Conservation (phyloP, 768 basidiomycete genomes). For the Calocybe indica region DNA sequence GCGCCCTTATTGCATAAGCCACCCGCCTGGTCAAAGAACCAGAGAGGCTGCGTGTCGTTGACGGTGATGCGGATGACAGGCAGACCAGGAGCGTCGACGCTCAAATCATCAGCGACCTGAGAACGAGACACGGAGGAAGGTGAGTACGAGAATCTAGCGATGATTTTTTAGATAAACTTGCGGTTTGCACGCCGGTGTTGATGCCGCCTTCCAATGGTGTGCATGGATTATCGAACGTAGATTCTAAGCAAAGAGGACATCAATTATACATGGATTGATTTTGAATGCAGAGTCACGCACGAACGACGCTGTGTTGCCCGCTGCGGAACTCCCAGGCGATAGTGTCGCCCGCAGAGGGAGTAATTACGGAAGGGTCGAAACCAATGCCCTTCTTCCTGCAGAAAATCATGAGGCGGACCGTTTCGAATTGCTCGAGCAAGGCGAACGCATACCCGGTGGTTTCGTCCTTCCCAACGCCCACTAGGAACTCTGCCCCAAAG, state of each 20-base stretch:
- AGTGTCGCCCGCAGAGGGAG: constrained; percentile 26
- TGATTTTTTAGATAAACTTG: constrained; percentile 7
- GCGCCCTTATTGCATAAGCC: constrained; percentile 31
- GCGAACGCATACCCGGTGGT: constrained; percentile 26
- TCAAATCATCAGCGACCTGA: constrained; percentile 22
- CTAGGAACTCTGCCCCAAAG: constrained; percentile 24
- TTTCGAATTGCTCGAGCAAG: neutral
- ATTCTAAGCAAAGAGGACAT: constrained; percentile 17
- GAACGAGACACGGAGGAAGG: neutral
- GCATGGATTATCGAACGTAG: constrained; percentile 32
- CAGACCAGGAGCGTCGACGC: constrained; percentile 28
- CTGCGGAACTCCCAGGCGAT: constrained; percentile 33
- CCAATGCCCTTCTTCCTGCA: constrained; percentile 32
- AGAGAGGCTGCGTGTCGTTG: constrained; percentile 28
- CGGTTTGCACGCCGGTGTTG: constrained; percentile 28
- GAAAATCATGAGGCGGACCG: neutral
- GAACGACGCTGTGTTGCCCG: constrained; percentile 31
- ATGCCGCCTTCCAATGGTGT: constrained; percentile 24
- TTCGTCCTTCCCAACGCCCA: constrained; percentile 36
- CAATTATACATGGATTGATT: neutral
- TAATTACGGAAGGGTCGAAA: constrained; percentile 34
- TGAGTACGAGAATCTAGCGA: neutral
- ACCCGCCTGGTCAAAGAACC: constrained; percentile 36
- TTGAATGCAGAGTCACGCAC: constrained; percentile 17
- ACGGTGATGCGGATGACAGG: constrained; percentile 24